Percentiles rank a stretch among this genome's conserved stretches.
Evolutionary conservation across 257 asterid genomes (phyloP).

Genomic region (Nicotiana obtusifolia): DNA sequence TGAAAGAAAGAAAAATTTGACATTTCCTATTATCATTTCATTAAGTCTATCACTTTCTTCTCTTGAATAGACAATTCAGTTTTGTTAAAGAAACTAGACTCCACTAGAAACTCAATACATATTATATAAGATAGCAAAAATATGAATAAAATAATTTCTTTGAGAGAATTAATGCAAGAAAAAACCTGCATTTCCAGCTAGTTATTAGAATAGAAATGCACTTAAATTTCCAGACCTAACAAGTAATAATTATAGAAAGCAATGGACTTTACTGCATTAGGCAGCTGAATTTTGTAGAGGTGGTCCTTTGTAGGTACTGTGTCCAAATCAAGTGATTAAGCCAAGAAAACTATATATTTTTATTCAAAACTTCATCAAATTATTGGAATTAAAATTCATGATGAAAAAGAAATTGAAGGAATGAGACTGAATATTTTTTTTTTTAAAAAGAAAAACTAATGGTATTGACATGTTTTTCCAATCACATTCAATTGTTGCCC

Average conservation of each 20-base stretch:
- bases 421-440: neutral
- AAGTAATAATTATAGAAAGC: neutral
- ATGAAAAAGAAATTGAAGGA: neutral
- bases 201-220: neutral
- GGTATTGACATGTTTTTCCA: conserved; percentile 42
- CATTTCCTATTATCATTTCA: neutral
- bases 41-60: neutral
- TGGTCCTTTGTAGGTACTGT: conserved; percentile 6
- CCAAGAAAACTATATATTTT: conserved; percentile 16
- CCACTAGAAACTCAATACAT: neutral
- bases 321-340: conserved; percentile 23
- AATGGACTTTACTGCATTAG: neutral
- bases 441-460: conserved; percentile 27
- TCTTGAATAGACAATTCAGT: neutral
- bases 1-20: neutral
- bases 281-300: neutral
- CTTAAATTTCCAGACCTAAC: conserved; percentile 1
- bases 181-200: conserved; percentile 5
- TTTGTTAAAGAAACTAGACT: neutral
- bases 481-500: conserved; percentile 36
- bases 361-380: conserved; percentile 19
- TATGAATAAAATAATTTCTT: neutral
- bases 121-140: neutral
- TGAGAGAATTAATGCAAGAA: neutral
- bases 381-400: neutral